Base-by-base conservation (phyloP, 140 eudicot genomes). In the Flaveria floridana region DNA sequence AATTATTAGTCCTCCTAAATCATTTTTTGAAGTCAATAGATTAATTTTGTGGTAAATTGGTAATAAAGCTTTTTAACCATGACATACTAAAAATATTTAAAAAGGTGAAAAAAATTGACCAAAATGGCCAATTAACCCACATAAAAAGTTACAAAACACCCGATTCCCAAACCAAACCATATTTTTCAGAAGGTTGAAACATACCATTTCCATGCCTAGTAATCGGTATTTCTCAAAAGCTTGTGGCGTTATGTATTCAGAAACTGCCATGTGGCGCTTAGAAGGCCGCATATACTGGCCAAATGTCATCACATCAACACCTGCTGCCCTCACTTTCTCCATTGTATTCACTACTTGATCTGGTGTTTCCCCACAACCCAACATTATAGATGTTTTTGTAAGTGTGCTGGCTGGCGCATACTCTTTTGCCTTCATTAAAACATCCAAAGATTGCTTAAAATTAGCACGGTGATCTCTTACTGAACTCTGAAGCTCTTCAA, bases 251-350 rank as follows among this genome's bases (percentile, higher is more conserved):
- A 90, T 82, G 55, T 90, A 93, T 58, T 93, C 98, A 30, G 97
- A 88, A 71, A 93, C 98, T 0, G 95, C 88, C 98, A 93, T 93
- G 80, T 93, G 97, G 26, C 98, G 97, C 79, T 90, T 93, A n/a
- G 98, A 87, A 39, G 97, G 98, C 51, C 98, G 83, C 98, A 90
- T 93, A 83, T 93, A 93, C 86, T 93, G 98, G 34, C 98, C 98
- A 55, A 93, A 93, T 18, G 98, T 93, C 87, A 93, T 93, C 53
- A 91, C 96, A 77, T 89, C 95, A 65, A 91, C 94, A 80, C 97
- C 94, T 16, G 97, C 96, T 19, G 91, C 91, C 70, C 88, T 89
- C 76, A 87, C 97, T 74, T 89, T 91, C 91, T 89, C 96, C 97
- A 91, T 91, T 2, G 97, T 91, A 68, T 79, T 82, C 74, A 87